Evolutionary conservation across 2,329 filamentous ascomycete species (phyloP).

Genomic region (Fusarium torreyae): DNA sequence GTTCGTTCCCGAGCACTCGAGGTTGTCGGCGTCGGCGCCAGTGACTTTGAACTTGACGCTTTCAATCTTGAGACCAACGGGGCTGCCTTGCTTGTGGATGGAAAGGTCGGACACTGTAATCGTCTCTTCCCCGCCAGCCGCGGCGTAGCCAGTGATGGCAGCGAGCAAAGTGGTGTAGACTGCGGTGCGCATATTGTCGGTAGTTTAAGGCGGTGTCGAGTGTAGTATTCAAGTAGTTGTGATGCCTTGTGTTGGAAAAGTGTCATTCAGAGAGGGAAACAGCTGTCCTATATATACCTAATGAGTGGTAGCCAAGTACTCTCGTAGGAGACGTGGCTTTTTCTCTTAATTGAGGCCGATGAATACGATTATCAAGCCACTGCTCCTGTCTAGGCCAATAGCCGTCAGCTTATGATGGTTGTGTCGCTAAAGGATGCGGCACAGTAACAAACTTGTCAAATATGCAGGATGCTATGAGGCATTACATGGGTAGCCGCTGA

Average conservation of each 20-base stretch:
- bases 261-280: not conserved
- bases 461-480: not conserved
- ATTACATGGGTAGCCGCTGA: not conserved
- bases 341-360: not conserved
- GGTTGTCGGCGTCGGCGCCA: constrained; percentile 14
- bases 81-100: constrained; percentile 18
- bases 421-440: not conserved
- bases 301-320: not conserved
- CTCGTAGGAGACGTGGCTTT: not conserved
- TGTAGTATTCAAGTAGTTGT: not conserved
- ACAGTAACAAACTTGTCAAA: not conserved
- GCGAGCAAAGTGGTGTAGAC: constrained; percentile 9
- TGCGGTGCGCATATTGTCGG: constrained; percentile 14
- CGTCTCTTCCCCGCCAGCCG: constrained; percentile 14
- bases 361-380: not conserved
- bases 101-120: constrained; percentile 30
- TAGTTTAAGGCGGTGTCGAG: not conserved
- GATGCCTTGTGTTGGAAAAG: not conserved
- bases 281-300: not conserved
- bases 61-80: constrained; percentile 8
- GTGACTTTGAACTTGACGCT: constrained; percentile 33
- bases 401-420: not conserved
- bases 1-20: constrained; percentile 27
- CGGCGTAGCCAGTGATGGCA: constrained; percentile 6
- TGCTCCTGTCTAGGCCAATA: not conserved